A percentile compares a stretch with the other conserved stretches of the same genome.
phyloP scores from a whole-genome alignment of 805 yeast genomes.

The Ogataea salicorniae region DNA sequence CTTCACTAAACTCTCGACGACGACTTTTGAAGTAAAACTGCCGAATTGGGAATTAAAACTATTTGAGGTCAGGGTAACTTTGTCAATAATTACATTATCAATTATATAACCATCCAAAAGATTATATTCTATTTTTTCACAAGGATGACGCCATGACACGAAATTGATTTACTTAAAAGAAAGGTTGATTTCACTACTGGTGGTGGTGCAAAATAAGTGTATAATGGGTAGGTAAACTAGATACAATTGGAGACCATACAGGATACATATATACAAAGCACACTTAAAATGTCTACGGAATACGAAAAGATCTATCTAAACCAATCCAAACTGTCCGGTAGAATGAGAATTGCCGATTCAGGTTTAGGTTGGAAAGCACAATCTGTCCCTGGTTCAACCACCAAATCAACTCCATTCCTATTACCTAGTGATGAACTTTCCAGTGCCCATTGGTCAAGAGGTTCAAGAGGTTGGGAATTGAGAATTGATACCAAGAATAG shows the following conservation, averaged over 20 bases:
- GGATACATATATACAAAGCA: background rate
- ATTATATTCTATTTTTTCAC: background rate
- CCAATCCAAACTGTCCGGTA: slow-evolving; percentile 77
- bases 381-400: slow-evolving; percentile 37
- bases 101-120: no score
- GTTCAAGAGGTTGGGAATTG: slow-evolving; percentile 85
- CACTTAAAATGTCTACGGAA: slow-evolving; percentile 41
- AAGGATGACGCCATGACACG: background rate
- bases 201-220: no score
- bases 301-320: slow-evolving; percentile 88
- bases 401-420: slow-evolving; percentile 68
- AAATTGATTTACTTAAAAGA: no score
- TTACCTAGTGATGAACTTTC: slow-evolving; percentile 83
- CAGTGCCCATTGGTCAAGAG: slow-evolving; percentile 85
- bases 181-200: no score
- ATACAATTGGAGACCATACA: background rate
- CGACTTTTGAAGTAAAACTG: no score
- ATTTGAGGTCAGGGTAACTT: no score
- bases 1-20: background rate
- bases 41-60: no score
- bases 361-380: slow-evolving; percentile 92
- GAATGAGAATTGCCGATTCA: slow-evolving; percentile 92
- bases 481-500: slow-evolving; percentile 83
- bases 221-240: no score
- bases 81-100: no score